Evolutionary conservation across 2,329 filamentous ascomycete species (phyloP).

Genomic region (Paecilomyces variotii): DNA sequence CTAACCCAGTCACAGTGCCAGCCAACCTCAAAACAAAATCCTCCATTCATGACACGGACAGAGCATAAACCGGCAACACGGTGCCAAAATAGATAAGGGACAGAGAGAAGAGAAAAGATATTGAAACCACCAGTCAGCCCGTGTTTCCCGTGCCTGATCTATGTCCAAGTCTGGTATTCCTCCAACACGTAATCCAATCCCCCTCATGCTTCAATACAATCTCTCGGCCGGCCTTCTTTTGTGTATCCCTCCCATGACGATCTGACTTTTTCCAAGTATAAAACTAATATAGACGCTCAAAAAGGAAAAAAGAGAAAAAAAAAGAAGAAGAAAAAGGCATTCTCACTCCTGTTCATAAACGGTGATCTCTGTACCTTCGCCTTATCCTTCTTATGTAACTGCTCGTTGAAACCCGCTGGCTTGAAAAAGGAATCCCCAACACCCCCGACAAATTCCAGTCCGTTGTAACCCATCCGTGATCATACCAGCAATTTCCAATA

Average conservation of each 20-base stretch:
- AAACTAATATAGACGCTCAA: slow-evolving; percentile 3
- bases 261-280: slow-evolving; percentile 3
- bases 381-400: slow-evolving; percentile 17
- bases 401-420: slow-evolving; percentile 18
- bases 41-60: not conserved
- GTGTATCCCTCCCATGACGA: slow-evolving; percentile 1
- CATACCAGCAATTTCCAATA: slow-evolving; percentile 32
- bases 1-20: not conserved
- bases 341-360: not conserved
- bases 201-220: not conserved
- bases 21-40: not conserved
- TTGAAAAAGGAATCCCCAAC: slow-evolving; percentile 32
- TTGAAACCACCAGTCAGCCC: not conserved
- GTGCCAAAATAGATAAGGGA: not conserved
- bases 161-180: not conserved
- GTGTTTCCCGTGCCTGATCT: not conserved
- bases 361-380: not conserved
- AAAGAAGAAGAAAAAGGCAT: not conserved
- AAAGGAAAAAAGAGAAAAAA: not conserved
- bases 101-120: slow-evolving; percentile 1
- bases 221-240: slow-evolving; percentile 1
- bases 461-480: slow-evolving; percentile 32
- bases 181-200: not conserved
- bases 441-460: slow-evolving; percentile 30
- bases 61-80: not conserved